Conservation (phyloP, 2,329 filamentous ascomycete genomes). For the Ceratocystis ficicola region DNA sequence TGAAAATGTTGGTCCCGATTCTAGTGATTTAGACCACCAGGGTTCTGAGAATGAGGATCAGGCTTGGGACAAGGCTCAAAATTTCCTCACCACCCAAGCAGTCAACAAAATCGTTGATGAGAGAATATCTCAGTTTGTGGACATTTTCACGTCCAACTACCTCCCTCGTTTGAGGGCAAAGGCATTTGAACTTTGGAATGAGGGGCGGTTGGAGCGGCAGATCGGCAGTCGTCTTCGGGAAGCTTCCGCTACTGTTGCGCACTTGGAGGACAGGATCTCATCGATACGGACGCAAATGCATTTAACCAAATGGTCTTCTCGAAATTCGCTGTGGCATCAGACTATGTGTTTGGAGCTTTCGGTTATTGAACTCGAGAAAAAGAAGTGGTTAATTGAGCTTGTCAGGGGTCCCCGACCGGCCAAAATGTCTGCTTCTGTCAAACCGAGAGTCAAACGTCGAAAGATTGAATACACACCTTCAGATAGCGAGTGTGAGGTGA, state of each 20-base stretch:
- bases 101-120: constrained; percentile 19
- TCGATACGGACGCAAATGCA: constrained; percentile 44
- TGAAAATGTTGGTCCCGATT: constrained; percentile 21
- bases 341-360: constrained; percentile 51
- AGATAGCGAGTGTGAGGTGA: constrained; percentile 40
- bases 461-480: constrained; percentile 21
- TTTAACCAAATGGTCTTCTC: constrained; percentile 40
- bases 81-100: constrained; percentile 12
- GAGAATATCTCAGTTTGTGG: constrained; percentile 12
- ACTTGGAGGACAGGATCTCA: constrained; percentile 41
- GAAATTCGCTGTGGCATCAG: constrained; percentile 41
- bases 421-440: not conserved
- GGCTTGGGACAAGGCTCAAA: constrained; percentile 17
- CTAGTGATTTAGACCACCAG: constrained; percentile 32
- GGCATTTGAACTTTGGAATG: constrained; percentile 19
- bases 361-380: constrained; percentile 47
- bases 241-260: constrained; percentile 34
- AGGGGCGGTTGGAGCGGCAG: constrained; percentile 5
- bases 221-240: constrained; percentile 32
- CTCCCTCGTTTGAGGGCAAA: constrained; percentile 17
- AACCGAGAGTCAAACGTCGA: constrained; percentile 20
- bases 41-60: constrained; percentile 31
- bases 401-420: constrained; percentile 31
- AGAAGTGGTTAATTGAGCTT: constrained; percentile 39
- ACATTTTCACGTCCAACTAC: constrained; percentile 16